Evolutionary conservation across 306 rosid species (phyloP), one percentile per base, ranked within the genome.

Genomic region (Cucurbita moschata): DNA sequence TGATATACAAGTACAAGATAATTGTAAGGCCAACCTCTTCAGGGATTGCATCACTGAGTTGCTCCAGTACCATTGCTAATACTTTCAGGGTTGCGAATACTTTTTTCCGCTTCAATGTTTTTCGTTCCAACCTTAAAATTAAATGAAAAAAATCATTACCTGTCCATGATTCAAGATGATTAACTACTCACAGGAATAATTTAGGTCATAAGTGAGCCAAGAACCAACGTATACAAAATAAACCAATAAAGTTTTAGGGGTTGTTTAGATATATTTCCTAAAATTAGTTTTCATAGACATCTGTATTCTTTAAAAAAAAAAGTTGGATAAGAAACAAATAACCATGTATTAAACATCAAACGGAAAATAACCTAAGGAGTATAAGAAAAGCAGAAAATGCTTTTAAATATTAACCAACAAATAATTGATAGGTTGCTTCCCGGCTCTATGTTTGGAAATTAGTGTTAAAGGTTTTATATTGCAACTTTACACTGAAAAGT

Each of bases 31-130:
- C 67, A 82, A 93, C 98, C 97, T 94, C 96, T 53, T 85, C 96
- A 1, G 98, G 98, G 78, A 94, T 87, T 81, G 88, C 97, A 50
- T 81, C 80, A 47, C 82, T 81, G 78, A 94, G 68, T 83, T 94
- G 97, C 89, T 81, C 86, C 82, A 94, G 78, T 52, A 94, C 97
- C 42, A 78, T 89, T 55, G 89, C 96, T 73, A 94, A 81, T 70
- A 89, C 95, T 88, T 81, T 87, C 61, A 94, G 84, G 75, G 90
- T 94, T 38, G 98, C 98, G 77, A 86, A 94, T 49, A 94, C 89
- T 71, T 86, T 87, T 87, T 90, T 94, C 79, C 98, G 85, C 88
- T 86, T 84, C 70, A 94, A 81, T 51, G 90, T 94, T 83, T 82
- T 90, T 57, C 88, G 87, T 79, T 94, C 92, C 89, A 94, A 82